A percentile compares a stretch with the other conserved stretches of the same genome.
Conservation (phyloP, 2,329 filamentous ascomycete genomes). For the Cryphonectria carpinicola region DNA sequence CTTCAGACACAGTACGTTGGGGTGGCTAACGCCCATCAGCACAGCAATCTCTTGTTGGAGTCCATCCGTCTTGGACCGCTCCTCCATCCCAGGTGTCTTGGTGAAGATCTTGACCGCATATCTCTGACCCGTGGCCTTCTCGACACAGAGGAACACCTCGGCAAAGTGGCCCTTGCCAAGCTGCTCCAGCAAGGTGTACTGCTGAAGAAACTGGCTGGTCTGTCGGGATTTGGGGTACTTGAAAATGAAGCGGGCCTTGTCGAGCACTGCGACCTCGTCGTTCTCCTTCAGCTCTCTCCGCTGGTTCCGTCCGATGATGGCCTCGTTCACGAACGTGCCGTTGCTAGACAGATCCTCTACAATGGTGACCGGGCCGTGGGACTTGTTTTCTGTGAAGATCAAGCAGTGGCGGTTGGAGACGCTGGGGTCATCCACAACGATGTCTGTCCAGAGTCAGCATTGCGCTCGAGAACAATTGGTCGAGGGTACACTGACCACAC, state of each 20-base stretch:
- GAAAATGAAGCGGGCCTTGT: conserved; percentile 88
- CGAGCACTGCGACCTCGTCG: conserved; percentile 87
- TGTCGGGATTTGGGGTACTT: conserved; percentile 78
- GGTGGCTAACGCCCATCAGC: conserved; percentile 95
- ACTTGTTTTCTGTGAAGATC: conserved; percentile 44
- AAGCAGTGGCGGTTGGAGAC: conserved; percentile 84
- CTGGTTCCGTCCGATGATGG: conserved; percentile 88
- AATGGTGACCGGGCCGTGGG: conserved; percentile 63
- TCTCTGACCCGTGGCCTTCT: conserved; percentile 78
- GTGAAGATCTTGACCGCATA: conserved; percentile 96
- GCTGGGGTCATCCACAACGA: conserved; percentile 74
- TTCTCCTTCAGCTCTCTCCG: conserved; percentile 84
- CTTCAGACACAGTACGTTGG: conserved; percentile 89
- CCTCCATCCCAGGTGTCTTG: conserved; percentile 79
- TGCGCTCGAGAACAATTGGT: conserved; percentile 5
- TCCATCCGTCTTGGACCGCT: conserved; percentile 81
- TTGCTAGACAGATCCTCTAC: conserved; percentile 95
- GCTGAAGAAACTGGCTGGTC: conserved; percentile 79
- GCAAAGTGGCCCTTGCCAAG: conserved; percentile 96
- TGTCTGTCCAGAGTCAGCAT: conserved; percentile 53
- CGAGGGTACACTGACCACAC: conserved; percentile 68
- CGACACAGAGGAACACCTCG: conserved; percentile 87
- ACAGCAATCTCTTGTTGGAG: conserved; percentile 96
- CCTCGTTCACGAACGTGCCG: conserved; percentile 94
- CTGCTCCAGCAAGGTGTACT: conserved; percentile 83